Evolutionary conservation across 306 rosid species (phyloP).

Genomic region (Cucurbita argyrosperma): DNA sequence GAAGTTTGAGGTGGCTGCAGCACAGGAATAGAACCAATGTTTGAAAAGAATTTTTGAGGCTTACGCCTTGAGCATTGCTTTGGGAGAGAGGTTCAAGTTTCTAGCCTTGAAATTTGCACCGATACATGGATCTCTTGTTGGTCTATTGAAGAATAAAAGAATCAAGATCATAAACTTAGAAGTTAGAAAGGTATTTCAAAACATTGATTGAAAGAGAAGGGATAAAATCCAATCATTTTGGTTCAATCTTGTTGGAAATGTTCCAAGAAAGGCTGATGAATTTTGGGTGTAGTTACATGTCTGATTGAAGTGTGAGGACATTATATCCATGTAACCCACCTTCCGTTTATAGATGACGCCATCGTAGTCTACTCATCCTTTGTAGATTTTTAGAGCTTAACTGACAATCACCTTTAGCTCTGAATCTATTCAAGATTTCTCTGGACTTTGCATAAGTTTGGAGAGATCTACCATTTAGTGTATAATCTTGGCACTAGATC

Average conservation of each 20-base stretch:
- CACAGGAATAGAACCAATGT: no score
- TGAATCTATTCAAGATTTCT: no score
- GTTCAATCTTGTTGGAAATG: not conserved
- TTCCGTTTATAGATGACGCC: not conserved
- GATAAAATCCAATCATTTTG: not conserved
- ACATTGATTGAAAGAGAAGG: not conserved
- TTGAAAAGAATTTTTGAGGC: not conserved
- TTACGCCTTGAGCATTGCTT: not conserved
- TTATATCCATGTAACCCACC: not conserved
- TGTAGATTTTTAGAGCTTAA: no score
- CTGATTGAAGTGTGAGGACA: not conserved
- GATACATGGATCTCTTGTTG: not conserved
- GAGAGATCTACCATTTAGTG: no score
- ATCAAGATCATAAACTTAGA: not conserved
- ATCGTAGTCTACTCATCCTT: not conserved
- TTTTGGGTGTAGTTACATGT: not conserved
- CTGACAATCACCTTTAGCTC: no score
- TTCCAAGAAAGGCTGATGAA: not conserved
- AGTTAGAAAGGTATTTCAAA: not conserved
- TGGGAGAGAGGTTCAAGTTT: not conserved
- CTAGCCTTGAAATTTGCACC: not conserved
- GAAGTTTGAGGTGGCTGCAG: no score
- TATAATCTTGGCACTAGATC: no score
- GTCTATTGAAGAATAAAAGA: not conserved
- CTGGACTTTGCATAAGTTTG: no score